These are phyloP conservation scores for Leptomonas pyrrhocoris DNA, from an alignment of 208 protist species.

Conservation along the genomic window DNA sequence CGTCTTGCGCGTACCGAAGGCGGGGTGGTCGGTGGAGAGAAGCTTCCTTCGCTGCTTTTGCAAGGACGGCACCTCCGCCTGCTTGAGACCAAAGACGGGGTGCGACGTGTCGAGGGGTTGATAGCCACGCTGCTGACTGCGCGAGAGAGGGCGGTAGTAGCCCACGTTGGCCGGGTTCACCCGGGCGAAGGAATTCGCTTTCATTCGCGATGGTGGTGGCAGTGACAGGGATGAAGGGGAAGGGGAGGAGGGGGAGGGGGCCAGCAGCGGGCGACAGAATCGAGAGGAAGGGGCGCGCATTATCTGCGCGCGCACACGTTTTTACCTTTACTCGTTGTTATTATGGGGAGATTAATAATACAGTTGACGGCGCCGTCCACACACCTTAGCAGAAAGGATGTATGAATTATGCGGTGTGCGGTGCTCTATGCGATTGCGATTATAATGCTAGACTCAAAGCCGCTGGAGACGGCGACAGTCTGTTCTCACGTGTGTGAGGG, in stretches of 20 bases:
- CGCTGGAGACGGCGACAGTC: too few species aligned
- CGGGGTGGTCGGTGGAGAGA: constrained; percentile 76
- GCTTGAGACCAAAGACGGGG: constrained; percentile 73
- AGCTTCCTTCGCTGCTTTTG: constrained; percentile 24
- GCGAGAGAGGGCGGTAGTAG: constrained; percentile 26
- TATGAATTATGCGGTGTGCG: too few species aligned
- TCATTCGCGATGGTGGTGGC: constrained; percentile 2
- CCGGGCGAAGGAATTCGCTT: constrained; percentile 27
- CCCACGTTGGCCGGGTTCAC: constrained; percentile 37
- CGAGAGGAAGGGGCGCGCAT: not conserved
- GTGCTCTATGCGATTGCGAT: too few species aligned
- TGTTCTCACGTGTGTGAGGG: too few species aligned
- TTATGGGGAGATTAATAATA: not conserved
- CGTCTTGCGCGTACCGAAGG: constrained; percentile 60
- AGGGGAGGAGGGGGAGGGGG: not conserved
- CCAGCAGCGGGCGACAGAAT: not conserved
- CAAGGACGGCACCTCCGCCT: constrained; percentile 40
- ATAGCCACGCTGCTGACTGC: constrained; percentile 38
- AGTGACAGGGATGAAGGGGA: not conserved
- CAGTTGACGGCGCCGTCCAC: too few species aligned
- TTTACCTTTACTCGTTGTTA: not conserved
- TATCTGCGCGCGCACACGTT: not conserved
- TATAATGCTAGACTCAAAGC: too few species aligned
- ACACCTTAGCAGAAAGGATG: too few species aligned
- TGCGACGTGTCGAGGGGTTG: constrained; percentile 62